Evolutionary conservation across 1,284 basidiomycete species (phyloP), one percentile per base, ranked within the genome.

Genomic region (Ceratorhiza oryzae-sativae): DNA sequence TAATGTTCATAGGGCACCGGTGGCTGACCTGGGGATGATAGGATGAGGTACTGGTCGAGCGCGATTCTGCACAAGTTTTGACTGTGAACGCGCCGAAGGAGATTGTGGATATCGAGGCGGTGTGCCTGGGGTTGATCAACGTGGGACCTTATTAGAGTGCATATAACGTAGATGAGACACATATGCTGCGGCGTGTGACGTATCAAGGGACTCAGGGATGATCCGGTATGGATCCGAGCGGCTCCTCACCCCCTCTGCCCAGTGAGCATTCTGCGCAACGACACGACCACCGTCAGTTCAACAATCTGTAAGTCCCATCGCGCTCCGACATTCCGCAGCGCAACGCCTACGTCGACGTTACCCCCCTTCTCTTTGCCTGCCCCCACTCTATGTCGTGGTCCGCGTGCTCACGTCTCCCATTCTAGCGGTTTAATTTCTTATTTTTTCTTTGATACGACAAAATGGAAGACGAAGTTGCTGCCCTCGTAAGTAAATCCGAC

Each of bases 31-130:
- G 25, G 51, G 75, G 56, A 55, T 51, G 49, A 56, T 45, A 93
- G 89, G 95, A 97, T 77, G 94, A 95, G 76, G 89, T 97, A 0
- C 83, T 95, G 0, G 85, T 97, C 0, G 72, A 67, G 18, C 39
- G 56, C 20, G 59, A 55, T 6, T 8, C 13, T 0, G 87, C 91
- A 0, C 80, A 86, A 3, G 85, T 97, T 0, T 81, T 97, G 9
- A 90, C 88, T 49, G 88, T 89, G 9, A 83, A 88, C 55, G 94
- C 94, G 39, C 95, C 95, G 0, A 97, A 97, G 78, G 95, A 97
- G 87, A 87, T 95, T 59, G 87, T 81, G 8, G 95, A 97, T 78
- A 86, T 97, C 1, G 95, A 97, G 81, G 92, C 88, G 0, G 89
- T 92, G 36, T 96, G 95, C 80, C 90, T 92, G 78, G 92, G 92